Evolutionary conservation across 2,329 filamentous ascomycete genomes (phyloP).

Genomic region (Ambrosiella xylebori): DNA sequence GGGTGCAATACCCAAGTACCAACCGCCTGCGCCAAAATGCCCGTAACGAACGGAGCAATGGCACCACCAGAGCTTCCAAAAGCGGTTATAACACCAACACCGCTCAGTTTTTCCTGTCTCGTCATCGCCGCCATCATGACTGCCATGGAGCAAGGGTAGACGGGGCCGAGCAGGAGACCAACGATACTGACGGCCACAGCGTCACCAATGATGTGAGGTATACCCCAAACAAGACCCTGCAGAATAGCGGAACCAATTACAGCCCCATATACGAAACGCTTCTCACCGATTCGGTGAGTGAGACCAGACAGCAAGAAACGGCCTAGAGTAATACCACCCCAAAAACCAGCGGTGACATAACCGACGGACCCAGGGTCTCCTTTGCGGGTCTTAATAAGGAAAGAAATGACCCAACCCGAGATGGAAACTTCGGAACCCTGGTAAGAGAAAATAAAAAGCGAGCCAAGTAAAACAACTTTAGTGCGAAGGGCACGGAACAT

Average conservation of each 20-base stretch:
- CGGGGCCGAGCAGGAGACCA: constrained; percentile 58
- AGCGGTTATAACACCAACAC: constrained; percentile 50
- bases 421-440: constrained; percentile 73
- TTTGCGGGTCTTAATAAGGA: constrained; percentile 54
- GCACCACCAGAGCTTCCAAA: constrained; percentile 55
- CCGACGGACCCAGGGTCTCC: constrained; percentile 56
- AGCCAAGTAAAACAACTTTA: constrained; percentile 52
- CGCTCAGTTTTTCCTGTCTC: constrained; percentile 40
- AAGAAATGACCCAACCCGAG: constrained; percentile 75
- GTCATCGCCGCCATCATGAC: constrained; percentile 45
- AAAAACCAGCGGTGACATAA: constrained; percentile 59
- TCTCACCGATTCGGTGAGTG: constrained; percentile 53
- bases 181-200: constrained; percentile 52
- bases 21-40: constrained; percentile 41
- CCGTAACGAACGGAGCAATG: constrained; percentile 48
- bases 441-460: constrained; percentile 72
- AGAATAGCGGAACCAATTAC: constrained; percentile 45
- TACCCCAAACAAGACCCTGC: constrained; percentile 60
- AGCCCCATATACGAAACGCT: constrained; percentile 46
- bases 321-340: constrained; percentile 59
- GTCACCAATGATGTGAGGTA: constrained; percentile 57
- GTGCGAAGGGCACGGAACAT: constrained; percentile 32
- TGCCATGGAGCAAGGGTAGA: constrained; percentile 57
- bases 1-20: constrained; percentile 50
- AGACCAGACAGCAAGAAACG: constrained; percentile 53